These are phyloP conservation scores for Gossypium davidsonii DNA, from an alignment of 441 rosid species.

Conservation along the genomic window DNA sequence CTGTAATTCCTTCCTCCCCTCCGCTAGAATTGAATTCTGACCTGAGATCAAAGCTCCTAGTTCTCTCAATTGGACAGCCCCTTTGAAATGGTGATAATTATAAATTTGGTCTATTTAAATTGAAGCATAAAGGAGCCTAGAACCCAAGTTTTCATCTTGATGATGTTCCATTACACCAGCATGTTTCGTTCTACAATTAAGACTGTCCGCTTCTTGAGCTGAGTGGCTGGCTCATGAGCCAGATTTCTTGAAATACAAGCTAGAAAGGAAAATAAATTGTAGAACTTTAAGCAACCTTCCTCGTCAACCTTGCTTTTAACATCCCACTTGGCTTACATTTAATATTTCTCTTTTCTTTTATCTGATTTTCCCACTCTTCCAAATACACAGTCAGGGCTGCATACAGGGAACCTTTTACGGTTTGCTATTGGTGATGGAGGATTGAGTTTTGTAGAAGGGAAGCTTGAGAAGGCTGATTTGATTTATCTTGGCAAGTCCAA, in stretches of 20 bases:
- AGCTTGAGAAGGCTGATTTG: constrained; percentile 71
- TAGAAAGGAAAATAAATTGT: not conserved
- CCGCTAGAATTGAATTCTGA: not conserved
- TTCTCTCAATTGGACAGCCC: not conserved
- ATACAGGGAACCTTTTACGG: constrained; percentile 58
- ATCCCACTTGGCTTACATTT: constrained; percentile 13
- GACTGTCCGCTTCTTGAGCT: not conserved
- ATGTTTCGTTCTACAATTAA: not conserved
- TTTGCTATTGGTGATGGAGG: constrained; percentile 70
- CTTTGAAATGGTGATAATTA: not conserved
- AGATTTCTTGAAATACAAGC: not conserved
- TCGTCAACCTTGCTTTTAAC: not conserved
- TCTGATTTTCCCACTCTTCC: not conserved
- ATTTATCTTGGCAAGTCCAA: constrained; percentile 60
- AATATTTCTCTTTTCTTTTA: constrained; percentile 2
- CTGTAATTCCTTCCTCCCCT: not conserved
- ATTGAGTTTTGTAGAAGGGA: constrained; percentile 69
- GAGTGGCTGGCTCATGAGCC: not conserved
- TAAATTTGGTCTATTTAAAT: not conserved
- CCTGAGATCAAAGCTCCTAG: not conserved
- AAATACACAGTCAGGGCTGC: constrained; percentile 51
- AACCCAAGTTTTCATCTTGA: not conserved
- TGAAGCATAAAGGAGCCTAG: not conserved
- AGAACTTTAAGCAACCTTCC: not conserved
- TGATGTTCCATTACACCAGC: not conserved